phyloP scores from a whole-genome alignment of 305 asterid genomes.

The Fraxinus baroniana region DNA sequence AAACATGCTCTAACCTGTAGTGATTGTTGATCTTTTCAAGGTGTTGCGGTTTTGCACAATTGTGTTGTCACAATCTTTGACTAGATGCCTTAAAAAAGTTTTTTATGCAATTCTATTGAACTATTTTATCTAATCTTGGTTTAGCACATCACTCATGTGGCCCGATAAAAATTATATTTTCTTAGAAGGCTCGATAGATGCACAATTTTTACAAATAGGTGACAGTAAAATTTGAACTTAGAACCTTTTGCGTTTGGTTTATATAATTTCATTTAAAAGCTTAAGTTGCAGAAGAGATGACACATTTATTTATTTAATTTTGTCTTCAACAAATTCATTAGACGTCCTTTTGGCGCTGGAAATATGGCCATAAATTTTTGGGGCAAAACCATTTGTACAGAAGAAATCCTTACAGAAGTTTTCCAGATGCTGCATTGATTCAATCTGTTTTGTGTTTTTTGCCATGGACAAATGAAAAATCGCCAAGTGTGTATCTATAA shows the following conservation, averaged over 20 bases:
- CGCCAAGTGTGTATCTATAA: too few relatives aligned
- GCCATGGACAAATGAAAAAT: too few relatives aligned
- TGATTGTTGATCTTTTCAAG: background rate
- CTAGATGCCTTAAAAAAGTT: background rate
- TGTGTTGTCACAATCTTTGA: background rate
- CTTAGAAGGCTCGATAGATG: background rate
- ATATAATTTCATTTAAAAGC: background rate
- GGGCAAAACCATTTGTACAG: background rate
- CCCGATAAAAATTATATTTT: background rate
- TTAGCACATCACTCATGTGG: background rate
- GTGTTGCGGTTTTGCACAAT: background rate
- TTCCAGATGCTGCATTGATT: too few relatives aligned
- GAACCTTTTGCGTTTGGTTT: background rate
- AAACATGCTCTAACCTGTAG: background rate
- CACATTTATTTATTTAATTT: background rate
- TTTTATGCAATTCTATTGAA: background rate
- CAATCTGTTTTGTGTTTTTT: too few relatives aligned
- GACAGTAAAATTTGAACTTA: background rate
- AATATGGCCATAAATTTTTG: background rate
- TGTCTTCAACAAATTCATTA: background rate
- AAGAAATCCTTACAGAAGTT: too few relatives aligned
- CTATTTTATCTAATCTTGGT: background rate
- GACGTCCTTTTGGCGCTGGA: background rate
- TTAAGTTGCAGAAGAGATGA: background rate
- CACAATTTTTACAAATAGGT: background rate